Percentiles rank a stretch among this genome's conserved stretches.
Evolutionary conservation across 495 filamentous ascomycete species (phyloP).

Genomic region (Neurospora sp.): DNA sequence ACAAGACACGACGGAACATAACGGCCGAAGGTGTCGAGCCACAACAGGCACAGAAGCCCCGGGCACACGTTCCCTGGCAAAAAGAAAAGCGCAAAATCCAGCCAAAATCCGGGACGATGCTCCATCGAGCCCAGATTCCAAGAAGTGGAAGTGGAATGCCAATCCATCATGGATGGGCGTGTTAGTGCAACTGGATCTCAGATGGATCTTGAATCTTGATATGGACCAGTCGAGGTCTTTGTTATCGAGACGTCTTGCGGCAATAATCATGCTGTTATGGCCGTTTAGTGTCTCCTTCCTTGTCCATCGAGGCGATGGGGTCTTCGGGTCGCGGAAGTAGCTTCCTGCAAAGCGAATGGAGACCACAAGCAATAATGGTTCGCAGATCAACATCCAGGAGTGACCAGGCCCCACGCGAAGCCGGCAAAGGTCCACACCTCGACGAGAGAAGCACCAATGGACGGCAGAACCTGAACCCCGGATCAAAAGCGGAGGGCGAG

Average conservation of each 20-base stretch:
- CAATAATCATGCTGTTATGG: not conserved
- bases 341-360: not conserved
- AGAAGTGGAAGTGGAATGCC: not conserved
- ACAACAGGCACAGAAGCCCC: not conserved
- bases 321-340: not conserved
- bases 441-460: not conserved
- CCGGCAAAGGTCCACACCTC: not conserved
- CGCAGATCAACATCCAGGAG: not conserved
- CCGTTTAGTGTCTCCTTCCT: not conserved
- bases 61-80: not conserved
- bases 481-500: constrained; percentile 5
- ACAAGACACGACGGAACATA: not conserved
- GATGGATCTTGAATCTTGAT: not conserved
- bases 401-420: not conserved
- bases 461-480: constrained; percentile 22
- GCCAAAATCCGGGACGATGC: not conserved
- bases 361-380: not conserved
- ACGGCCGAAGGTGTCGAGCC: not conserved
- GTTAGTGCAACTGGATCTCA: not conserved
- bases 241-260: not conserved
- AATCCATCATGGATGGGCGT: not conserved
- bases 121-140: not conserved
- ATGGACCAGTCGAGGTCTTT: not conserved
- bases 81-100: not conserved
- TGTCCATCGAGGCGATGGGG: not conserved